These are phyloP conservation scores for Oryza meyeriana DNA, from an alignment of 176 grass and related monocot genomes.

Conservation along the genomic window DNA sequence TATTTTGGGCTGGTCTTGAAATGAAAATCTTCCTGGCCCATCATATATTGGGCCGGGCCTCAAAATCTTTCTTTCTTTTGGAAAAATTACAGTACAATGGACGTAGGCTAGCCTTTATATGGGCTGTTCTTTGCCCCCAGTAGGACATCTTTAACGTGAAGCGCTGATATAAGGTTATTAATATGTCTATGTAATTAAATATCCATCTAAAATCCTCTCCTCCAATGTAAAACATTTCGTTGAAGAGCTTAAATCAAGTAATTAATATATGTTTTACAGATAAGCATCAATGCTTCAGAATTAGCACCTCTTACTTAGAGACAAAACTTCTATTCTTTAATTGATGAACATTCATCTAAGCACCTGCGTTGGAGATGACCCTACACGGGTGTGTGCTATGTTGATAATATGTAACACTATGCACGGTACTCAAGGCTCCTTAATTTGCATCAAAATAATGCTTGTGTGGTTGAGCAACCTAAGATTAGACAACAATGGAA, in stretches of 20 bases:
- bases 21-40: background rate
- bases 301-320: no score
- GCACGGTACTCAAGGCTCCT: background rate
- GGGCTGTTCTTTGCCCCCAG: background rate
- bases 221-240: background rate
- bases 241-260: background rate
- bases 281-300: no score
- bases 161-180: background rate
- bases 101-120: no score
- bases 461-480: background rate
- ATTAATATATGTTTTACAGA: no score
- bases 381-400: no score
- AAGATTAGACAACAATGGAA: background rate
- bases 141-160: no score
- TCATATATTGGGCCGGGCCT: background rate
- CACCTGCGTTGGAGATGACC: no score
- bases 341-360: no score
- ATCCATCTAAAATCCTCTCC: no score
- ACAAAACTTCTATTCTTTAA: background rate
- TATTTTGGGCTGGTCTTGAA: background rate
- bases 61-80: background rate
- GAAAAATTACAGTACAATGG: background rate
- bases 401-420: background rate
- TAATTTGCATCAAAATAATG: background rate
- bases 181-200: background rate